phyloP scores from a whole-genome alignment of 129 eudicot species.

The Centella asiatica region DNA sequence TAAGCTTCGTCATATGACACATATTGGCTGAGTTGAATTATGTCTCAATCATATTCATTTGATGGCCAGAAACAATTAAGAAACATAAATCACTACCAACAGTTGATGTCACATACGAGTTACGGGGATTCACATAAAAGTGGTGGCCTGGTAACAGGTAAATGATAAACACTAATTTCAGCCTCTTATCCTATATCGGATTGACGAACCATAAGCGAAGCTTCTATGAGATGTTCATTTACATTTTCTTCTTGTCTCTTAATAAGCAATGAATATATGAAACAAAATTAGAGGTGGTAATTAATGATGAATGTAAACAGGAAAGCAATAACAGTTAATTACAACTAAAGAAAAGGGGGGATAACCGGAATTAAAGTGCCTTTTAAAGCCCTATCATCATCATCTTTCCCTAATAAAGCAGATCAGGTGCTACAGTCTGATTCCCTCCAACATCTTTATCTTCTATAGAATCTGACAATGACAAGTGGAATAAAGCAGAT shows the following conservation, averaged over 20 bases:
- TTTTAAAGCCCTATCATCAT: slow-evolving; percentile 31
- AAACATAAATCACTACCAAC: too few species aligned
- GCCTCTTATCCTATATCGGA: slow-evolving; percentile 3
- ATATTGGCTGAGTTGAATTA: too few species aligned
- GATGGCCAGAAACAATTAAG: too few species aligned
- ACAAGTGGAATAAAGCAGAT: slow-evolving; percentile 19
- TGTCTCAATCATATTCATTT: too few species aligned
- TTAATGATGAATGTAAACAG: neutral
- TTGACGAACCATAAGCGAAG: slow-evolving; percentile 12
- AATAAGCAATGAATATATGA: slow-evolving; percentile 12
- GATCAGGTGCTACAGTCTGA: slow-evolving; percentile 25
- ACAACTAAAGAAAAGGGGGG: slow-evolving; percentile 20
- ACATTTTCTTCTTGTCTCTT: too few species aligned
- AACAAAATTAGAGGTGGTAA: neutral
- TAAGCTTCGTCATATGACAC: too few species aligned
- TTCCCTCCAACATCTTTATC: slow-evolving; percentile 12
- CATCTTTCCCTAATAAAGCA: slow-evolving; percentile 21
- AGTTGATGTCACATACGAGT: too few species aligned
- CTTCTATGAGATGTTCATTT: neutral
- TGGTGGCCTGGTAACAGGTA: neutral
- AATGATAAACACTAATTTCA: neutral
- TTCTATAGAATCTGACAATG: slow-evolving; percentile 18
- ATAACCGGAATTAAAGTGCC: slow-evolving; percentile 30
- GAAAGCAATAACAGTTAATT: neutral
- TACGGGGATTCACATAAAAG: too few species aligned